Evolutionary conservation across 2,329 filamentous ascomycete genomes (phyloP), one percentile per base, ranked within the genome.

Genomic region (Aspergillus quadricinctus): DNA sequence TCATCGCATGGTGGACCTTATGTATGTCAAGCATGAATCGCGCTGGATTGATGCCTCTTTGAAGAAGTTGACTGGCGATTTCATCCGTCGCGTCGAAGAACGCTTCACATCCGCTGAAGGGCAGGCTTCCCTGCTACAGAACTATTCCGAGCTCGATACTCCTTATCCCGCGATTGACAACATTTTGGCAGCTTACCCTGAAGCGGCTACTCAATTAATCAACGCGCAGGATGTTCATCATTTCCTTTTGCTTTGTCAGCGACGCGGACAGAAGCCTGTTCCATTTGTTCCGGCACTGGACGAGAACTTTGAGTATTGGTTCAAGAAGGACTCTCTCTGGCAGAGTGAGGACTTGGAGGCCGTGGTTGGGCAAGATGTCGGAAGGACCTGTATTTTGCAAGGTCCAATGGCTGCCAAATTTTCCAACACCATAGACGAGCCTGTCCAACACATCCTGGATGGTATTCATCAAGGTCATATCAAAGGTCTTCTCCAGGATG

Each of bases 281-380:
- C 94, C 93, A 0, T 99, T 99, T 72, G 92, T 99, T 29, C 94
- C 94, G 4, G 82, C 89, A n/a, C 82, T 99, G 23, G 94, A 99
- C 67, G 92, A 96, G 61, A 96, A 93, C 72, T 99, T 99, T 64
- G 94, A 99, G 72, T 96, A 95, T 78, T 99, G 91, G 81, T 99
- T 99, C 88, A 99, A 99, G 86, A 99, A 99, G 81, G 94, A 99
- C 75, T 99, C 94, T 1, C 83, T 99, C 7, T 99, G 94, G 94
- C 94, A 99, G 77, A 97, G 94, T 1, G 94, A 99, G 77, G 94
- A 99, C 69, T 82, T 99, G 10, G 93, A 95, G 69, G 94, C 94
- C 53, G 92, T 99, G 56, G 92, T 97, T 59, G 93, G 83, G 65
- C 94, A 97, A 76, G 95, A 99, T 71, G 94, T 99, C 57, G 92